Base-by-base conservation (phyloP, 1,139 yeast species). In the Candida dubliniensis region DNA sequence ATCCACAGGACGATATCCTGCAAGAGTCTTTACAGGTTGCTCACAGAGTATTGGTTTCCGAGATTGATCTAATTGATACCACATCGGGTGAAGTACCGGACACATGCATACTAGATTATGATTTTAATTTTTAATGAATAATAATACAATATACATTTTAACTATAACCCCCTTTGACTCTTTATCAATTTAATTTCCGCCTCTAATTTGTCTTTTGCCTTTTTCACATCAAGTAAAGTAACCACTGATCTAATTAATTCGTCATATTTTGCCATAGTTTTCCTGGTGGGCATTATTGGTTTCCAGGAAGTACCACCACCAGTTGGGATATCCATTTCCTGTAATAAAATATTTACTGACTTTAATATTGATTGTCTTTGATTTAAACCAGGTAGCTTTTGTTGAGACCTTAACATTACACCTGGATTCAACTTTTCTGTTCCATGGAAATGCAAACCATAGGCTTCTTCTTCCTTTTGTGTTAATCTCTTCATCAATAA, bases 271-370 rank as follows among this genome's bases (percentile, higher is more conserved):
- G 84, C 76, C 66, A 89, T 81, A 1, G 95, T 90, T 47, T 77
- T 81, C 36, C 87, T 81, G 0, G 99, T 88, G 2, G 96, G 95
- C 87, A 95, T 85, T 0, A 83, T 82, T 1, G 99, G 98, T 51
- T 87, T 82, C 55, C 74, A 73, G 18, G 68, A 61, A 10, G 75
- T 73, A 9, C 77, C 78, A 13, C 77, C 78, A 4, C 73, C 77
- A 1, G 95, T 84, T 1, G 84, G 74, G 23, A 93, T 68, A 12
- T 84, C 93, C 50, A 93, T 67, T 58, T 93, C 99, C 47, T 84
- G 87, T 48, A 93, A 66, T 4, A 83, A 75, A n/a, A 81, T 76
- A 44, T 77, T 74, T 8, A 91, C 88, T 51, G 89, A 88, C 40
- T 85, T 79, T 56, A 91, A 90, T 6, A 88, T 80, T 1, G 93